Conservation (phyloP, 106 monocot genomes). For the Gastrodia elata region DNA sequence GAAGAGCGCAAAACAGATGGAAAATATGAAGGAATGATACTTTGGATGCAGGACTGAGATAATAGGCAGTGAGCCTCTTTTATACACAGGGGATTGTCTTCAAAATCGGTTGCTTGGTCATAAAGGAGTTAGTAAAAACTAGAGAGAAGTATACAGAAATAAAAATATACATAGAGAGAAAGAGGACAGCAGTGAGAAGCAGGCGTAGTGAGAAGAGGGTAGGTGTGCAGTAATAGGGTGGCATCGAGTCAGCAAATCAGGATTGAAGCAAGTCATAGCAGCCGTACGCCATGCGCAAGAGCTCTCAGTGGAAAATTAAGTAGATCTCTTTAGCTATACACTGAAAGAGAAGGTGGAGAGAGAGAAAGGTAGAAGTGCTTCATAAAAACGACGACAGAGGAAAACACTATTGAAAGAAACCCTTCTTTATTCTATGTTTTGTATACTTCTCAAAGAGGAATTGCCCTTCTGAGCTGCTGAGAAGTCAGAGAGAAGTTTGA, state of each 20-base stretch:
- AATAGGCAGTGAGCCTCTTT: not conserved
- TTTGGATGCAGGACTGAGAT: not conserved
- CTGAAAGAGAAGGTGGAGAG: not conserved
- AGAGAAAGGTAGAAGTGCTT: too few relatives aligned
- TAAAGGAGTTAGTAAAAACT: too few relatives aligned
- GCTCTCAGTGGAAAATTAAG: not conserved
- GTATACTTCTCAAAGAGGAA: not conserved
- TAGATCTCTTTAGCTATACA: not conserved
- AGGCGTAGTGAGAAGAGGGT: conserved; percentile 5
- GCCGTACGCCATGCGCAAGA: conserved; percentile 5
- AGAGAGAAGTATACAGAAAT: not conserved
- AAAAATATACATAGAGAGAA: not conserved
- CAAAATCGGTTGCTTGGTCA: not conserved
- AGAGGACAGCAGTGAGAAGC: not conserved
- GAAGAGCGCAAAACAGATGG: too few relatives aligned
- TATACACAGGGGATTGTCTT: not conserved
- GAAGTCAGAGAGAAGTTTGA: not conserved
- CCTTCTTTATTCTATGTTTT: not conserved
- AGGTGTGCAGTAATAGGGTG: conserved; percentile 7
- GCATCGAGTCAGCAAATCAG: conserved; percentile 2
- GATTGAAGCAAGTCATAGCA: conserved; percentile 8
- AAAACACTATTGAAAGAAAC: not conserved
- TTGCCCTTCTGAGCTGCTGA: not conserved
- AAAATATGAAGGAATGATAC: not conserved
- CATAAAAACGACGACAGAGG: not conserved